Percentiles rank a stretch among this genome's conserved stretches.
phyloP scores from a whole-genome alignment of 306 rosid genomes.

The Trifolium subterraneum region DNA sequence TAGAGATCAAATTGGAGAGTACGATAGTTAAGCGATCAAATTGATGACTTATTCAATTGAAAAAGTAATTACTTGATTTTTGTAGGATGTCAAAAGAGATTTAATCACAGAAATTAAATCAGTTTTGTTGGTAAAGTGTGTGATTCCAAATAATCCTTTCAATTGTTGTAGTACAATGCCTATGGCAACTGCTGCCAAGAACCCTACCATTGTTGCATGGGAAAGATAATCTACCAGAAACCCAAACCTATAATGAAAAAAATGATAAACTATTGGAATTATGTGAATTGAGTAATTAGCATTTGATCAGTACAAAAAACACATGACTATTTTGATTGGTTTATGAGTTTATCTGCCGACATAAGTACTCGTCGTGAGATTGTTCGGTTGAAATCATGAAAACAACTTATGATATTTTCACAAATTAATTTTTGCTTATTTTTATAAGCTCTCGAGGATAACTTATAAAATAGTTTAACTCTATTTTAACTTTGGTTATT shows the following conservation, averaged over 20 bases:
- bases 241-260: slow-evolving; percentile 45
- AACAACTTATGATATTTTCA: no score
- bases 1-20: no score
- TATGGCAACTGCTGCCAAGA: slow-evolving; percentile 63
- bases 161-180: slow-evolving; percentile 68
- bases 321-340: not conserved
- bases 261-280: not conserved
- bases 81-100: slow-evolving; percentile 51
- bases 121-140: slow-evolving; percentile 52
- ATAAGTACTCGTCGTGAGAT: no score
- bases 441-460: not conserved
- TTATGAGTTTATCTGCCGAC: not conserved
- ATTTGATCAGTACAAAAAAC: not conserved
- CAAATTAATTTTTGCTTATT: not conserved
- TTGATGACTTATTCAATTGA: no score
- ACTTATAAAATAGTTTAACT: not conserved
- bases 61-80: slow-evolving; percentile 33
- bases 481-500: no score
- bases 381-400: no score
- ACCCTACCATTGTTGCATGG: slow-evolving; percentile 60
- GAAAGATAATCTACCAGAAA: slow-evolving; percentile 64
- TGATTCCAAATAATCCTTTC: slow-evolving; percentile 59
- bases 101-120: slow-evolving; percentile 51
- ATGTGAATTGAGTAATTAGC: not conserved
- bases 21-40: no score